Evolutionary conservation across 2,329 filamentous ascomycete species (phyloP), one percentile per base, ranked within the genome.

Genomic region (Proliferodiscus dingleyae): DNA sequence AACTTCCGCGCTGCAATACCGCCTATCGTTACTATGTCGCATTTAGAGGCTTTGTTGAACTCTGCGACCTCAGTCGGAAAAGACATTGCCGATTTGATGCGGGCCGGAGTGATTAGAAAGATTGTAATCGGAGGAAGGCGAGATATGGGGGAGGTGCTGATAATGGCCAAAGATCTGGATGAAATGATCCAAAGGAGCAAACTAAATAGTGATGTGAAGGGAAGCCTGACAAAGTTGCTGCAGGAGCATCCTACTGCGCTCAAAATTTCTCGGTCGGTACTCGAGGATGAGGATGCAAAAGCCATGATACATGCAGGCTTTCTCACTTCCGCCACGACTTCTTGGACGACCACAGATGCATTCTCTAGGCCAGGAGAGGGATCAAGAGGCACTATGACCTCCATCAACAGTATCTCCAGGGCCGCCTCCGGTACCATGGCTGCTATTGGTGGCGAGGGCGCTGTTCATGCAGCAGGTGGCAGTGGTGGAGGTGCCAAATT

Each of bases 381-480:
- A 5, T 65, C 66, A 3, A 45, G 55, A 52, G 73, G 73, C 13
- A 78, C 74, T 8, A 67, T 83, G 29, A 73, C 77, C 19, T 81
- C 79, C 3, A 70, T 89, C 8, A 75, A 81, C 29, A 74, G 71
- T 21, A 78, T 86, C 18, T 78, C 81, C 2, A 73, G 70, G 51
- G 81, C 83, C 18, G 78, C 83, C 4, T 83, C 85, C 1, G 86
- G 86, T 11, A 81, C 81, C 2, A 58, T 85, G 2, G 82, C 72
- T 5, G 83, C 85, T 1, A 79, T 89, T 1, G 86, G 86, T 1
- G 85, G 85, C 4, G 66, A 71, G n/a, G 77, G 78, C 16, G 83
- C 79, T 2, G 68, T 87, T 4, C 77, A 84, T 59, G 74, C 73
- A 39, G 78, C 74, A 2, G 83, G 84, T 13, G 85, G 84, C 9